Percentiles rank a stretch among this genome's conserved stretches.
Evolutionary conservation across 23 red algal genomes (phyloP).

Genomic region (Gracilaria domingensis): DNA sequence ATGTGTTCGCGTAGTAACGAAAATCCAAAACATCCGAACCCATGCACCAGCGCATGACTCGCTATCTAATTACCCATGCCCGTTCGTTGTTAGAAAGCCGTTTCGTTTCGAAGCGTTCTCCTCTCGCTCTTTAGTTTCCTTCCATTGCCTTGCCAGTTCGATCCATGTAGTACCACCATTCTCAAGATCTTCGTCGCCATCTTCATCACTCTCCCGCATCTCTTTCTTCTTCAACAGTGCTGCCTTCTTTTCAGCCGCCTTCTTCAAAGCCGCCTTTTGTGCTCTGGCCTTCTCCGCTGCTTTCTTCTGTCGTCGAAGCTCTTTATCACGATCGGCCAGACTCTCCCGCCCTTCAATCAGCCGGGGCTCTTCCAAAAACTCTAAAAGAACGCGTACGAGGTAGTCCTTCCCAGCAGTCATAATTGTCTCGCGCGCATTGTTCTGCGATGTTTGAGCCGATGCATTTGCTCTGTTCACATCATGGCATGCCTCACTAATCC

Average conservation of each 20-base stretch:
- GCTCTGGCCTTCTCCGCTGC: background rate
- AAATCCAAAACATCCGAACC: too few species aligned
- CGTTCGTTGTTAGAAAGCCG: background rate
- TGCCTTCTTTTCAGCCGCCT: conserved; percentile 13
- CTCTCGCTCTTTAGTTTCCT: background rate
- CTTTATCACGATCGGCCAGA: conserved; percentile 16
- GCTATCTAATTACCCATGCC: background rate
- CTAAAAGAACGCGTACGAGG: background rate
- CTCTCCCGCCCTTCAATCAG: conserved; percentile 13
- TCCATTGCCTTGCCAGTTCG: conserved; percentile 4
- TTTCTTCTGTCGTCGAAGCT: background rate
- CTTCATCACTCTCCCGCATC: conserved; percentile 30
- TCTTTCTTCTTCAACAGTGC: background rate
- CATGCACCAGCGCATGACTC: too few species aligned
- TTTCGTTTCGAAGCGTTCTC: background rate
- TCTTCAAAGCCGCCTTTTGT: conserved; percentile 23
- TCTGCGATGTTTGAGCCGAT: background rate
- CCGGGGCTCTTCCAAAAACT: conserved; percentile 37
- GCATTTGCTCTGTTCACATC: background rate
- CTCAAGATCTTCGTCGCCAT: conserved; percentile 54
- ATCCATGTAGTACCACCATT: conserved; percentile 42
- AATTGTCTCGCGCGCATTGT: background rate
- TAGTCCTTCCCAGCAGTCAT: conserved; percentile 13
- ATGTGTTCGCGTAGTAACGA: too few species aligned
- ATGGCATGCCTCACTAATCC: background rate